A percentile compares a stretch with the other conserved stretches of the same genome.
These are phyloP conservation scores for Knoxdaviesia capensis DNA, from an alignment of 2,329 filamentous ascomycete genomes.

Conservation along the genomic window DNA sequence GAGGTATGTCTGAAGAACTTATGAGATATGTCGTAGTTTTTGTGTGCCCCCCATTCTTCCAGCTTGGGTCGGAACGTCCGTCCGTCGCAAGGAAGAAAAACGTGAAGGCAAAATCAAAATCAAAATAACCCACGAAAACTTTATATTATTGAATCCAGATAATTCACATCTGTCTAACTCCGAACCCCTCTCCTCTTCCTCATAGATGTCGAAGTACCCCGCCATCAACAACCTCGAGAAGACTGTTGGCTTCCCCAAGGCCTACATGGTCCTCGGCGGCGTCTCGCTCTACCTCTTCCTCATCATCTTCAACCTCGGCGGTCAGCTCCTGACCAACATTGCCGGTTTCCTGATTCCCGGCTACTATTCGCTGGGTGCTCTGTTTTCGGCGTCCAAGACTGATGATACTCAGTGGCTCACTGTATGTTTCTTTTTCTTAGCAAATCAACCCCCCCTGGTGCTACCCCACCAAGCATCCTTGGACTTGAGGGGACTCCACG, in stretches of 20 bases:
- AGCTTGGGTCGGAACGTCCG: too few relatives aligned
- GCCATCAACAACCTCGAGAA: constrained; percentile 70
- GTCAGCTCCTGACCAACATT: constrained; percentile 72
- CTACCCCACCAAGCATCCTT: too few relatives aligned
- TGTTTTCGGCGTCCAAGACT: constrained; percentile 50
- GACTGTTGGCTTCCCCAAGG: constrained; percentile 66
- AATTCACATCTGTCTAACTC: too few relatives aligned
- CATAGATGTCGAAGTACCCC: constrained; percentile 69
- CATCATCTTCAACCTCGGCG: constrained; percentile 81
- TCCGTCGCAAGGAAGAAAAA: too few relatives aligned
- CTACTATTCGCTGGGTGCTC: constrained; percentile 64
- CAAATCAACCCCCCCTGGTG: too few relatives aligned
- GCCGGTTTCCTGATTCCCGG: constrained; percentile 67
- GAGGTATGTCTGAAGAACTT: constrained; percentile 36
- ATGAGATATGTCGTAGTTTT: too few relatives aligned
- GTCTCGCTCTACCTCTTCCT: constrained; percentile 73
- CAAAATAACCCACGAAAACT: too few relatives aligned
- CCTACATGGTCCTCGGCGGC: constrained; percentile 61
- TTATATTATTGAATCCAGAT: too few relatives aligned
- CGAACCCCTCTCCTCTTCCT: background rate
- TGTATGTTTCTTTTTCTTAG: constrained; percentile 22
- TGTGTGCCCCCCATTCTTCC: too few relatives aligned
- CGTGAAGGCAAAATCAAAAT: too few relatives aligned
- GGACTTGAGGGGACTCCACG: too few relatives aligned
- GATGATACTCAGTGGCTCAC: constrained; percentile 72